Conservation (phyloP, 257 asterid genomes). For the Salvia miltiorrhiza region DNA sequence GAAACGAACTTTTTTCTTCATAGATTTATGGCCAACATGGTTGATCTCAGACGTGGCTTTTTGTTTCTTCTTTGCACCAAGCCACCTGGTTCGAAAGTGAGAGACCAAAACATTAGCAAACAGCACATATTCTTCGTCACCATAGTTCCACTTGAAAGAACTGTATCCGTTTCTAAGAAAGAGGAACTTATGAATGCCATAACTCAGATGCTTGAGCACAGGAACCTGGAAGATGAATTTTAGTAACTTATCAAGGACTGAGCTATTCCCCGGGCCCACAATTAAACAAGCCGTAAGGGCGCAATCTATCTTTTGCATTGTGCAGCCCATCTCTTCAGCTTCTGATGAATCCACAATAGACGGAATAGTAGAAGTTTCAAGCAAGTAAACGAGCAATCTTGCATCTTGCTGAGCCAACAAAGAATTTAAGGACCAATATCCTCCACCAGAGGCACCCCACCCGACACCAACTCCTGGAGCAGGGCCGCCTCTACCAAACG, state of each 20-base stretch:
- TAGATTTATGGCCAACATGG: slow-evolving; percentile 19
- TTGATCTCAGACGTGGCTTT: slow-evolving; percentile 30
- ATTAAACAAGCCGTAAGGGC: slow-evolving; percentile 51
- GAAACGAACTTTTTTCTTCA: slow-evolving; percentile 34
- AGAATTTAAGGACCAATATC: slow-evolving; percentile 73
- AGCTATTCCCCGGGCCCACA: slow-evolving; percentile 56
- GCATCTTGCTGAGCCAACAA: slow-evolving; percentile 71
- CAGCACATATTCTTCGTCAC: slow-evolving; percentile 51
- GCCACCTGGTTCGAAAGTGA: slow-evolving; percentile 82
- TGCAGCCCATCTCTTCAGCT: slow-evolving; percentile 28
- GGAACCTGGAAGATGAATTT: slow-evolving; percentile 57
- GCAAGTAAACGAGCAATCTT: slow-evolving; percentile 52
- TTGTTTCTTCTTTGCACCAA: slow-evolving; percentile 47
- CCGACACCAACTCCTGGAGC: slow-evolving; percentile 98
- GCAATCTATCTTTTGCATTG: slow-evolving; percentile 47
- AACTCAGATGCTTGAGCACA: slow-evolving; percentile 54
- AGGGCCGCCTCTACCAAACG: slow-evolving; percentile 90
- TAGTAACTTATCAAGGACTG: slow-evolving; percentile 51
- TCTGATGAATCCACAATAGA: slow-evolving; percentile 26
- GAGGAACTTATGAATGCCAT: slow-evolving; percentile 49
- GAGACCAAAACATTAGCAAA: slow-evolving; percentile 59
- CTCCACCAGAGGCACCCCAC: slow-evolving; percentile 96
- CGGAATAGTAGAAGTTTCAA: slow-evolving; percentile 36
- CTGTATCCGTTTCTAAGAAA: slow-evolving; percentile 29
- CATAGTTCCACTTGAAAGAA: slow-evolving; percentile 55